These are phyloP conservation scores for Camelina neglecta DNA, from an alignment of 345 rosid species.

Conservation along the genomic window DNA sequence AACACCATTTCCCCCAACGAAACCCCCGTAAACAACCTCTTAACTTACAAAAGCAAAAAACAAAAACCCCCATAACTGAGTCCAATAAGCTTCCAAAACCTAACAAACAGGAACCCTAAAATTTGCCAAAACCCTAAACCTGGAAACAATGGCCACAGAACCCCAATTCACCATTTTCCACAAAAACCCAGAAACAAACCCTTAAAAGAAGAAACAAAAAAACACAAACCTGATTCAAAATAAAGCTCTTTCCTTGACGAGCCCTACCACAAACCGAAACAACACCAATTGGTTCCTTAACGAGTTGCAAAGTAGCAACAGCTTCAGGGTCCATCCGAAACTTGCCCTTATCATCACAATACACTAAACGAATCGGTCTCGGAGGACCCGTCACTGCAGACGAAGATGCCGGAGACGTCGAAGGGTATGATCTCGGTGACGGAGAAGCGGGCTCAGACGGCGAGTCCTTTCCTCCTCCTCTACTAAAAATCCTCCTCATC, in stretches of 20 bases:
- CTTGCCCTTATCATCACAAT: constrained; percentile 93
- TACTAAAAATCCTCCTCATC: constrained; percentile 54
- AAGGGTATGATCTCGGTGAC: constrained; percentile 40
- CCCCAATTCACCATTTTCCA: background rate
- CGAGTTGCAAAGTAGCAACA: constrained; percentile 88
- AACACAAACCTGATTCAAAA: constrained; percentile 75
- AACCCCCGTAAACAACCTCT: background rate
- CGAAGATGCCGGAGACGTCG: constrained; percentile 49
- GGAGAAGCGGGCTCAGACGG: constrained; percentile 48
- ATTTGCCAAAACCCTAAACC: constrained; percentile 42
- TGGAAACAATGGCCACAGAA: background rate
- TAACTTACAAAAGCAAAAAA: background rate
- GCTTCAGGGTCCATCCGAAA: constrained; percentile 99
- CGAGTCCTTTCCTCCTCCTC: constrained; percentile 55
- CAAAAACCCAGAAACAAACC: background rate
- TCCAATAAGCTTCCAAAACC: constrained; percentile 62
- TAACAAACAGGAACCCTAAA: constrained; percentile 19
- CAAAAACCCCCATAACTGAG: constrained; percentile 69
- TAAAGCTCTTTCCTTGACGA: constrained; percentile 98
- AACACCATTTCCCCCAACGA: background rate
- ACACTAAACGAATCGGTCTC: constrained; percentile 87
- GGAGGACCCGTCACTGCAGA: constrained; percentile 85
- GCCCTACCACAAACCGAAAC: constrained; percentile 98
- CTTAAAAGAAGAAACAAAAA: background rate
- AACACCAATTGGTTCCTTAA: constrained; percentile 92